Conservation (phyloP, 1,284 basidiomycete species). For the Cerrena zonata region DNA sequence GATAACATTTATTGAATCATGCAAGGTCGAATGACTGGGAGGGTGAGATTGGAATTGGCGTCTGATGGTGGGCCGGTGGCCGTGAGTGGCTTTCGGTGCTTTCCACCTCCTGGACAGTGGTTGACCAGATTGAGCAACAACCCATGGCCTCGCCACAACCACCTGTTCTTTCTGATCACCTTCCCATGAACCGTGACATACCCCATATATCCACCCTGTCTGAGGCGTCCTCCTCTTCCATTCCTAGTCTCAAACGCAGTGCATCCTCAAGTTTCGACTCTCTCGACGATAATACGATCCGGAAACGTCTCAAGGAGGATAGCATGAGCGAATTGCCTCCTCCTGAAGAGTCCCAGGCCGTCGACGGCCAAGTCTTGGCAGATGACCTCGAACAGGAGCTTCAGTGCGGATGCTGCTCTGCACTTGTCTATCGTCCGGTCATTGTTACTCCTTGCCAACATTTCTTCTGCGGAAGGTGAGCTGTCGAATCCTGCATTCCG, state of each 20-base stretch:
- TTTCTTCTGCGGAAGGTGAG: slow-evolving; percentile 79
- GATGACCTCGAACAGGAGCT: slow-evolving; percentile 66
- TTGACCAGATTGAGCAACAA: neutral
- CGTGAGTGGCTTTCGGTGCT: too few relatives aligned
- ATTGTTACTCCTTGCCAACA: slow-evolving; percentile 75
- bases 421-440: slow-evolving; percentile 69
- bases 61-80: too few relatives aligned
- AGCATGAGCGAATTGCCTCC: slow-evolving; percentile 11
- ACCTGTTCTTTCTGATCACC: slow-evolving; percentile 5
- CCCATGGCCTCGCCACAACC: slow-evolving; percentile 11
- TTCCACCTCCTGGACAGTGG: neutral
- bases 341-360: slow-evolving; percentile 10
- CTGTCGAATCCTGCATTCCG: slow-evolving; percentile 5
- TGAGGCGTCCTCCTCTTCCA: slow-evolving; percentile 2
- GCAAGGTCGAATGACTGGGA: too few relatives aligned
- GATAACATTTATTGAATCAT: too few relatives aligned
- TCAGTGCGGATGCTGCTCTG: slow-evolving; percentile 77
- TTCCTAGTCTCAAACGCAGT: slow-evolving; percentile 50
- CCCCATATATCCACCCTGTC: slow-evolving; percentile 2
- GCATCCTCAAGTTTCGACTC: slow-evolving; percentile 56
- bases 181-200: slow-evolving; percentile 1
- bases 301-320: slow-evolving; percentile 58
- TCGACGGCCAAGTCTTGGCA: slow-evolving; percentile 37
- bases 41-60: too few relatives aligned
- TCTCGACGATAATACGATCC: slow-evolving; percentile 39